Conservation (phyloP, 106 monocot genomes). For the Acorus gramineus region DNA sequence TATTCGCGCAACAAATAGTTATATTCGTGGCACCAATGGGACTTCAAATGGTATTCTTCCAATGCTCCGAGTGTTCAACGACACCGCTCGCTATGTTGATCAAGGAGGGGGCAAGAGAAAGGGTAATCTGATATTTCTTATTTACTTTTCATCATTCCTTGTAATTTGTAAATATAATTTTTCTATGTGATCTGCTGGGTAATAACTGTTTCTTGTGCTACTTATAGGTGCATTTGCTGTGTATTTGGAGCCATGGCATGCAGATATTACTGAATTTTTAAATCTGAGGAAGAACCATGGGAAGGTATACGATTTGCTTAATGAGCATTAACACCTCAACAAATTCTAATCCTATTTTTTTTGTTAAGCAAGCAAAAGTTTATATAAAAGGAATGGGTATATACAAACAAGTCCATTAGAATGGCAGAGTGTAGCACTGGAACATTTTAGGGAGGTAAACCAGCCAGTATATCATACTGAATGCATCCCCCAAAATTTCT, state of each 20-base stretch:
- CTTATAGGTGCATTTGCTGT: conserved; percentile 17
- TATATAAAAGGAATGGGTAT: too few relatives aligned
- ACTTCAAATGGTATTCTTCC: conserved; percentile 19
- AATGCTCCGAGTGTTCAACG: conserved; percentile 17
- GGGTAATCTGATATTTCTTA: conserved; percentile 1
- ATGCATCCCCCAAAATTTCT: too few relatives aligned
- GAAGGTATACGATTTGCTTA: background rate
- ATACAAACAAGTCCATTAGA: too few relatives aligned
- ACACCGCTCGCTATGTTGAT: conserved; percentile 21
- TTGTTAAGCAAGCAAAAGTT: too few relatives aligned
- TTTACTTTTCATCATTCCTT: background rate
- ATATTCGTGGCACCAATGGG: conserved; percentile 22
- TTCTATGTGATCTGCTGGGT: too few relatives aligned
- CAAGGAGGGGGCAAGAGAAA: conserved; percentile 25
- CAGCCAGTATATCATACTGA: too few relatives aligned
- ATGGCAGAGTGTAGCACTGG: too few relatives aligned
- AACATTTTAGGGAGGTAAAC: too few relatives aligned
- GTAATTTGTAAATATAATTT: too few relatives aligned
- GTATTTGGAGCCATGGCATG: conserved; percentile 24
- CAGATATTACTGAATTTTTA: conserved; percentile 14
- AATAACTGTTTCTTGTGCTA: background rate
- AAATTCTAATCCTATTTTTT: too few relatives aligned
- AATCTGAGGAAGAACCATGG: conserved; percentile 20
- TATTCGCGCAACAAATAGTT: conserved; percentile 15
- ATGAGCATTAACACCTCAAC: too few relatives aligned